Evolutionary conservation across 331 rosid species (phyloP).

Genomic region (Telfairia occidentalis): DNA sequence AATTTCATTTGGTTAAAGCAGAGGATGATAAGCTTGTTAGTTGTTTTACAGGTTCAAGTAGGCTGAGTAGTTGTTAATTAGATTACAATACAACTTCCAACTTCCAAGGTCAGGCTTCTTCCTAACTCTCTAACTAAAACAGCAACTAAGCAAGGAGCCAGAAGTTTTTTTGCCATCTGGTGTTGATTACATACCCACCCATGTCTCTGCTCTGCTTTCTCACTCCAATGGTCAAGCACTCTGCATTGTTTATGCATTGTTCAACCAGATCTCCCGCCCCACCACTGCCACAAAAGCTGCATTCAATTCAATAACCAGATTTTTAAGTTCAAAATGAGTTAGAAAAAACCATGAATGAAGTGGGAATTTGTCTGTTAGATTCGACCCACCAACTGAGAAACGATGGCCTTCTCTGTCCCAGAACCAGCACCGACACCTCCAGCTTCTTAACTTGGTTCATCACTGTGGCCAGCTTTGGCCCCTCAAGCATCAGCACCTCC

Average conservation of each 20-base stretch:
- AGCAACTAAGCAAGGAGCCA: constrained; percentile 80
- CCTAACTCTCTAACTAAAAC: background rate
- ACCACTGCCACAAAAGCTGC: constrained; percentile 67
- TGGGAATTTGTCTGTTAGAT: constrained; percentile 3
- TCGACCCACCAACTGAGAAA: constrained; percentile 60
- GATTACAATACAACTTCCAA: constrained; percentile 5
- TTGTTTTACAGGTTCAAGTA: background rate
- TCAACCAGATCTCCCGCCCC: constrained; percentile 65
- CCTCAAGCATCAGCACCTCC: constrained; percentile 78
- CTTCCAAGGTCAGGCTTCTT: background rate
- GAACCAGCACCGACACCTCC: constrained; percentile 76
- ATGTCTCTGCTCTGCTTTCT: constrained; percentile 78
- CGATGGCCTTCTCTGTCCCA: constrained; percentile 78
- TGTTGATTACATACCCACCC: constrained; percentile 73
- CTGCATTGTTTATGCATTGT: constrained; percentile 60
- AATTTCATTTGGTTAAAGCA: background rate
- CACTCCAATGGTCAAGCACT: constrained; percentile 90
- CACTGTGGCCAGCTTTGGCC: constrained; percentile 69
- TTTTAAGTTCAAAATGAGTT: background rate
- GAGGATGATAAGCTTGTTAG: background rate
- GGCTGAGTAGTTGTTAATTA: background rate
- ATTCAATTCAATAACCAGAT: background rate
- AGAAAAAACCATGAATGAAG: background rate
- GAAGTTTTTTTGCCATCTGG: constrained; percentile 93
- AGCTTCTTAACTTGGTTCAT: constrained; percentile 88